Evolutionary conservation across 2,329 filamentous ascomycete genomes (phyloP).

Genomic region (Lasiodiplodia gonubiensis): DNA sequence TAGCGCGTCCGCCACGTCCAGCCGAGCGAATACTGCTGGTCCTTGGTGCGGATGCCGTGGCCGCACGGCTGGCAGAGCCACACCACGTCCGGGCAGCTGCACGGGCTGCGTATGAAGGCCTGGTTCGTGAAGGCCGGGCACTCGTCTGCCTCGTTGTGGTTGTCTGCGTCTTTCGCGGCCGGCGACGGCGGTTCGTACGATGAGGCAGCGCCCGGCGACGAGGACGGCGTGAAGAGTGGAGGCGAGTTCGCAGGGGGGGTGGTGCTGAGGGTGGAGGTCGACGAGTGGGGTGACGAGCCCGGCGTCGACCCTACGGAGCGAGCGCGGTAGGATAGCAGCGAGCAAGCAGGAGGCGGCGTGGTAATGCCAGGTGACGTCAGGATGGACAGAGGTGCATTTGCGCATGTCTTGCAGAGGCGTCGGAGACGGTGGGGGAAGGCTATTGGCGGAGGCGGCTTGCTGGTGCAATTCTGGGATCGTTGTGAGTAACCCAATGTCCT

Average conservation of each 20-base stretch:
- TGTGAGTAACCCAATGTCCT: constrained; percentile 23
- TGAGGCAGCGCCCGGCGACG: constrained; percentile 9
- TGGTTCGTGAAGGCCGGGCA: constrained; percentile 49
- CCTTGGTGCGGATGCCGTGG: constrained; percentile 66
- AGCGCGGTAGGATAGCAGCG: constrained; percentile 28
- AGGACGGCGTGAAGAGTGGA: constrained; percentile 19
- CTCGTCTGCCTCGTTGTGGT: background rate
- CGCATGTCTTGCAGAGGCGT: constrained; percentile 77
- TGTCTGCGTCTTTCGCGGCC: constrained; percentile 33
- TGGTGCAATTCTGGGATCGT: constrained; percentile 76
- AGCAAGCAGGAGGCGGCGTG: constrained; percentile 35
- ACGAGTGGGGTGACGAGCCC: constrained; percentile 30
- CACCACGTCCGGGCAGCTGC: constrained; percentile 65
- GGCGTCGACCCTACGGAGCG: constrained; percentile 13
- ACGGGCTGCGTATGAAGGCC: constrained; percentile 62
- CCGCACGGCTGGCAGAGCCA: constrained; percentile 91
- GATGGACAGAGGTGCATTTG: constrained; percentile 69
- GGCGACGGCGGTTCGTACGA: background rate
- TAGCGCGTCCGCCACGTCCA: constrained; percentile 93
- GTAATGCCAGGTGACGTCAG: constrained; percentile 45
- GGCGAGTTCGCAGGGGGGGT: constrained; percentile 24
- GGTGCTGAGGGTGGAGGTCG: constrained; percentile 37
- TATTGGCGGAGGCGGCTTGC: constrained; percentile 75
- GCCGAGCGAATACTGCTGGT: constrained; percentile 67
- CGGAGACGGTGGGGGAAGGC: constrained; percentile 77